Evolutionary conservation across 805 yeast species (phyloP).

Genomic region (Candida ponderosae): DNA sequence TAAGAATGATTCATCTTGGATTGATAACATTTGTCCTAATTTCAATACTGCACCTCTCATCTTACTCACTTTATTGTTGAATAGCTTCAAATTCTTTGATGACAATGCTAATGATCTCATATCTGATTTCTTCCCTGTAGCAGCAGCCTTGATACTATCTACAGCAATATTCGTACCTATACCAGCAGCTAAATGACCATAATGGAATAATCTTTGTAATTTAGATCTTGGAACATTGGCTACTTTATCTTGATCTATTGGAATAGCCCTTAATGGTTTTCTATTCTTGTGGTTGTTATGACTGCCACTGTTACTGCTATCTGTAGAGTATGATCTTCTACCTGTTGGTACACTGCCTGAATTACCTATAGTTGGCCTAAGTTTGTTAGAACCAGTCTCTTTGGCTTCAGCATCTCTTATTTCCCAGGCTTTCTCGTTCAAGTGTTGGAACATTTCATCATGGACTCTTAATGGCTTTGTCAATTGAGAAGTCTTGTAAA

Average conservation of each 20-base stretch:
- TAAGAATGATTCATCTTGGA: conserved; percentile 80
- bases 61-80: conserved; percentile 80
- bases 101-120: conserved; percentile 59
- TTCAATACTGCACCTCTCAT: conserved; percentile 99
- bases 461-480: conserved; percentile 15
- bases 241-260: conserved; percentile 37
- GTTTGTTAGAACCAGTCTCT: too few relatives aligned
- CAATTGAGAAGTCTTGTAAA: conserved; percentile 14
- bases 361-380: too few relatives aligned
- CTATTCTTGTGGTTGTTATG: too few relatives aligned
- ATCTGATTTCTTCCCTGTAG: conserved; percentile 42
- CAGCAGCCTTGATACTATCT: conserved; percentile 66
- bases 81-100: conserved; percentile 76
- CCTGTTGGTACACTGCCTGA: not conserved
- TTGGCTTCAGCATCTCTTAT: conserved; percentile 4
- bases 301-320: too few relatives aligned
- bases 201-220: conserved; percentile 84
- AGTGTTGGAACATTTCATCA: conserved; percentile 17
- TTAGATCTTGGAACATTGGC: conserved; percentile 83
- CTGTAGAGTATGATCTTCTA: not conserved
- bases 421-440: conserved; percentile 4
- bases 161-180: conserved; percentile 78
- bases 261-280: not conserved
- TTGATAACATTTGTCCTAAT: conserved; percentile 93
- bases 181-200: conserved; percentile 87